A percentile compares a stretch with the other conserved stretches of the same genome.
Evolutionary conservation across 2,329 filamentous ascomycete species (phyloP).

Genomic region (Diplocarpon mali): DNA sequence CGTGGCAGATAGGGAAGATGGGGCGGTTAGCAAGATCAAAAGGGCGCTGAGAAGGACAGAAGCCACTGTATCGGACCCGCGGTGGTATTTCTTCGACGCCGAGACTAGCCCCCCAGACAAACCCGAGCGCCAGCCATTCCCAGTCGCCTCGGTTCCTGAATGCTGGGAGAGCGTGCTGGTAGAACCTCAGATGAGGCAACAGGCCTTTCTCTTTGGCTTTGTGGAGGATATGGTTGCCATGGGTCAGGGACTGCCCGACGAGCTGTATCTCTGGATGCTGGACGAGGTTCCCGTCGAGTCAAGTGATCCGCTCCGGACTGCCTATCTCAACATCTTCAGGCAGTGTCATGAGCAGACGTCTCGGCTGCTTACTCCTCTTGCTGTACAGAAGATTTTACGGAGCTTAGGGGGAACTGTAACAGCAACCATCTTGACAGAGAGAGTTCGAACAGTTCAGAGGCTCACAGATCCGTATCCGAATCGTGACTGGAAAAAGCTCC

Average conservation of each 20-base stretch:
- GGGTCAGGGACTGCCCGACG: slow-evolving; percentile 43
- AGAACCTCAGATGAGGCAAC: slow-evolving; percentile 40
- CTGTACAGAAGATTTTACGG: slow-evolving; percentile 43
- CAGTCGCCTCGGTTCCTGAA: slow-evolving; percentile 11
- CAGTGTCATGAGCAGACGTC: slow-evolving; percentile 33
- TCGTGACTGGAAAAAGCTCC: slow-evolving; percentile 21
- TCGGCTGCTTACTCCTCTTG: slow-evolving; percentile 34
- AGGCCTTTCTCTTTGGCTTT: slow-evolving; percentile 51
- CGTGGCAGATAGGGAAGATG: slow-evolving; percentile 33
- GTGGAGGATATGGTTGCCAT: slow-evolving; percentile 41
- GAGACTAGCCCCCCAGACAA: not conserved
- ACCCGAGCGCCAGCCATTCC: slow-evolving; percentile 20
- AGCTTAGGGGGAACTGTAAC: slow-evolving; percentile 45
- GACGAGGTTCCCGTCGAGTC: slow-evolving; percentile 46
- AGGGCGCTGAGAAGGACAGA: slow-evolving; percentile 50
- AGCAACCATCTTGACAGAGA: slow-evolving; percentile 27
- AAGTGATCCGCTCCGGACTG: slow-evolving; percentile 42
- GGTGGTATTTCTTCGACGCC: slow-evolving; percentile 46
- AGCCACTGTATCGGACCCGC: slow-evolving; percentile 39
- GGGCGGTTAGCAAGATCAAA: slow-evolving; percentile 35
- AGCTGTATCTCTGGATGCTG: slow-evolving; percentile 56
- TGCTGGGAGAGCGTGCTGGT: slow-evolving; percentile 28
- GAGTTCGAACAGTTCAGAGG: slow-evolving; percentile 12
- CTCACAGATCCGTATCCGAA: slow-evolving; percentile 17
- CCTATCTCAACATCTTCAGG: slow-evolving; percentile 47